phyloP scores from a whole-genome alignment of 441 rosid species.

The Mallotus repandus region DNA sequence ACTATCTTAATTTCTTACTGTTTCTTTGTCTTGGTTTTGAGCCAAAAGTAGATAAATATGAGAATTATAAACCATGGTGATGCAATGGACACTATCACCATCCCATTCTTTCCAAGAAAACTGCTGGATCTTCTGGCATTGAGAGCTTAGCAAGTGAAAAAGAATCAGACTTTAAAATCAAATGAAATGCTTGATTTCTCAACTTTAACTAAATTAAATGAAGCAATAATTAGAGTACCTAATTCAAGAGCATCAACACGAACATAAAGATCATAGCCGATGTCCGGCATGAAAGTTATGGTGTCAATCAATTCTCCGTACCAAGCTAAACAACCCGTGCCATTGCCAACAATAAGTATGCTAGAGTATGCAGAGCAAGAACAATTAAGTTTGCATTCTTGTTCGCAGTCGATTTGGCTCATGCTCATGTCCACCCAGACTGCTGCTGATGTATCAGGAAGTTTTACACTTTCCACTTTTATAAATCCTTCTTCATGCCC shows the following conservation, averaged over 20 bases:
- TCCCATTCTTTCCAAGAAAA: background rate
- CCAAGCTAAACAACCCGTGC: conserved; percentile 20
- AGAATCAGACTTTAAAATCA: background rate
- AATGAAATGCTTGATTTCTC: background rate
- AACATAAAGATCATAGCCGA: conserved; percentile 14
- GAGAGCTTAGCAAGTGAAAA: background rate
- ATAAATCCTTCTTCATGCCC: conserved; percentile 26
- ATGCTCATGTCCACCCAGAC: too few species aligned
- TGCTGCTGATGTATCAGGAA: too few species aligned
- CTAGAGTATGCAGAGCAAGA: background rate
- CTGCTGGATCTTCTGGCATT: background rate
- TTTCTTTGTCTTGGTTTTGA: background rate
- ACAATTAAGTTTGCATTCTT: conserved; percentile 8
- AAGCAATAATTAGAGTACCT: conserved; percentile 6
- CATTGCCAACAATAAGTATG: conserved; percentile 6
- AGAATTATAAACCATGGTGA: background rate
- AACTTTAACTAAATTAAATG: too few species aligned
- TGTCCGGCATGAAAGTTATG: background rate
- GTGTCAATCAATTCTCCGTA: conserved; percentile 22
- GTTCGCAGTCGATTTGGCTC: conserved; percentile 10
- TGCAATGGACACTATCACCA: background rate
- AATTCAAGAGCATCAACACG: conserved; percentile 26
- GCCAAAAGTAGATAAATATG: background rate
- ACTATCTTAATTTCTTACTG: background rate
- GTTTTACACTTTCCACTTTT: background rate